Evolutionary conservation across 306 rosid genomes (phyloP).

Genomic region (Lotus japonicus): DNA sequence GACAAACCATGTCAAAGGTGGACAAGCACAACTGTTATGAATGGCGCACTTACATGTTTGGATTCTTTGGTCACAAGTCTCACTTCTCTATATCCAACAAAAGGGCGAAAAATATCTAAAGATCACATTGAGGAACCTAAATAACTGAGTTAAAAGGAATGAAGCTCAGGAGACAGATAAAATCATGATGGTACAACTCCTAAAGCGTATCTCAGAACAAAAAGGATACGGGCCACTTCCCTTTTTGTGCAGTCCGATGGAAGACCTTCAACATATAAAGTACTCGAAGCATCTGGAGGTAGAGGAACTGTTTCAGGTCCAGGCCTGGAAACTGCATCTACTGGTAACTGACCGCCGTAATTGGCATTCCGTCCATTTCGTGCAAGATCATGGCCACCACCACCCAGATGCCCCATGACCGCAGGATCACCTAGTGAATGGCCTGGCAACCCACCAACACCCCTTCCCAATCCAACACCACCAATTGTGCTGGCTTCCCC

Average conservation of each 20-base stretch:
- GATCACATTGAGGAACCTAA: constrained; percentile 25
- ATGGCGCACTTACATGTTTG: constrained; percentile 50
- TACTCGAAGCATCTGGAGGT: constrained; percentile 78
- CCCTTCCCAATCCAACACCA: constrained; percentile 55
- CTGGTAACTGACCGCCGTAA: constrained; percentile 49
- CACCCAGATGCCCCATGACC: constrained; percentile 37
- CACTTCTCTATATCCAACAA: constrained; percentile 85
- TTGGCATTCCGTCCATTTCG: constrained; percentile 43
- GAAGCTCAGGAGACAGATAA: constrained; percentile 7
- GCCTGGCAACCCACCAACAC: constrained; percentile 43
- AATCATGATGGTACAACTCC: neutral
- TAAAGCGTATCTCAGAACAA: neutral
- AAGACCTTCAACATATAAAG: constrained; percentile 88
- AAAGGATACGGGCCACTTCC: constrained; percentile 93
- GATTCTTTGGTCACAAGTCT: constrained; percentile 87
- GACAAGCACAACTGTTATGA: constrained; percentile 12
- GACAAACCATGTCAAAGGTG: constrained; percentile 3
- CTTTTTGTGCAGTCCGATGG: constrained; percentile 74
- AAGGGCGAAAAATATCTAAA: constrained; percentile 83
- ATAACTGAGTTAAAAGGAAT: neutral
- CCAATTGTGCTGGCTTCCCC: constrained; percentile 54
- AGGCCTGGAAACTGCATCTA: constrained; percentile 50
- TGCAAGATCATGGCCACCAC: constrained; percentile 44
- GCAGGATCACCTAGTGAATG: constrained; percentile 45
- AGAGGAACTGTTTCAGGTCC: constrained; percentile 64